Base-by-base conservation (phyloP, 768 basidiomycete genomes). In the Pholiota microspora region DNA sequence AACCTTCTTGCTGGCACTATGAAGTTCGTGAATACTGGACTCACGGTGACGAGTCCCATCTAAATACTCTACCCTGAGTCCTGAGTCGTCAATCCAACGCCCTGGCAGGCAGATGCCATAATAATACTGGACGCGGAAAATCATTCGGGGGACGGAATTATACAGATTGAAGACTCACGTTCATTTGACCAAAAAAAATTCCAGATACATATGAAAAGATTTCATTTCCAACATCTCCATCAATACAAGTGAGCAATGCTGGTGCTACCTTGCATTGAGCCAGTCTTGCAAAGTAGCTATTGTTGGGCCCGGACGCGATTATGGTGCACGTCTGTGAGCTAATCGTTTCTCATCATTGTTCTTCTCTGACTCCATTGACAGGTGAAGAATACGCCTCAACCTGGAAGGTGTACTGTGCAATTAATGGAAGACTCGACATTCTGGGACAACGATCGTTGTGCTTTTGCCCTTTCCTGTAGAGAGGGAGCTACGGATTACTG, bases 161-260 rank as follows among this genome's bases (percentile, higher is more conserved):
- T 49, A 46, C 49, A 51, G 58, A 54, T 29, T 38, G 32, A 27
- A 47, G 48, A 59, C 59, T 57, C 62, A 63, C 62, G 62, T 55
- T 63, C 59, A 63, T 63, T 45, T 47, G 23, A n/a, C n/a, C n/a
- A n/a, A n/a, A 60, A 38, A 55, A 51, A 53, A 55, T 47, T 31
- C 8, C 27, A 49, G 40, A 51, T 58, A 38, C 51, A 57, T 53
- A 51, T 55, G 49, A 55, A 51, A 52, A 54, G 49, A 59, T 52
- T 63, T 63, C 59, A 63, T 59, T 61, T 61, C 54, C 51, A 34
- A 36, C 45, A 53, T 62, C 54, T 61, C 60, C 60, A 61, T 61
- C 57, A 58, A 58, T 61, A 51, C 42, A 51, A 36, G 40, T 40
- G 18, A 23, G 40, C 56, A 34, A 51, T 6, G 36, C 55, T 44